These are phyloP conservation scores for Fusarium heterosporum DNA, from an alignment of 2,329 filamentous ascomycete genomes.

Conservation along the genomic window DNA sequence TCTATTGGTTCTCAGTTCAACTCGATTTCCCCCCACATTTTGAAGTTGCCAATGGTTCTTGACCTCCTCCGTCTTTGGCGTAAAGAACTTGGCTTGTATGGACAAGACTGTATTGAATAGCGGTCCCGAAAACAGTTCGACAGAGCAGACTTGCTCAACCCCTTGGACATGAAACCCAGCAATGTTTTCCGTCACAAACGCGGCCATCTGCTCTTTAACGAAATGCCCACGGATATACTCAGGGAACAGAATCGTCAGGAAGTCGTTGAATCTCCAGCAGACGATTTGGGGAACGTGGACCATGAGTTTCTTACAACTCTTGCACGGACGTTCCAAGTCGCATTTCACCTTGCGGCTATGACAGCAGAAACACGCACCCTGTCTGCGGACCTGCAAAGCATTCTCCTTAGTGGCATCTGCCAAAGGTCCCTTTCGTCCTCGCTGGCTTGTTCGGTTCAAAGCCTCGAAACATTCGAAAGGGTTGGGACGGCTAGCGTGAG, in stretches of 20 bases:
- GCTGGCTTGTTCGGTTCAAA: constrained; percentile 61
- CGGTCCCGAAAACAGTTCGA: constrained; percentile 63
- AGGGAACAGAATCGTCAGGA: constrained; percentile 64
- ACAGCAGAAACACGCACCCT: constrained; percentile 70
- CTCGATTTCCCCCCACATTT: constrained; percentile 50
- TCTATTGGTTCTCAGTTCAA: constrained; percentile 56
- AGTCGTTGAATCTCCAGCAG: constrained; percentile 71
- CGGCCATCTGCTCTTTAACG: constrained; percentile 60
- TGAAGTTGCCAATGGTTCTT: constrained; percentile 64
- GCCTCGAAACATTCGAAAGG: constrained; percentile 67
- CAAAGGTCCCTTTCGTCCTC: constrained; percentile 67
- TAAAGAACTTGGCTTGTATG: constrained; percentile 65
- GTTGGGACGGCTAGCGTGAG: constrained; percentile 63
- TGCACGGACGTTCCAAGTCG: constrained; percentile 66
- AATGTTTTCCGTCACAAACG: constrained; percentile 64
- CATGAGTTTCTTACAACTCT: constrained; percentile 66
- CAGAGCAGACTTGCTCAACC: constrained; percentile 55
- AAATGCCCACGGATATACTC: constrained; percentile 64
- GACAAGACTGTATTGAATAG: constrained; percentile 59
- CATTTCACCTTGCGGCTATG: constrained; percentile 70
- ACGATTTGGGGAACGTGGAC: constrained; percentile 64
- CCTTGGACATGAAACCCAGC: constrained; percentile 57
- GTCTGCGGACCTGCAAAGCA: constrained; percentile 65
- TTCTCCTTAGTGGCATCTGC: constrained; percentile 66
- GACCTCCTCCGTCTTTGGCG: constrained; percentile 60